Evolutionary conservation across 768 basidiomycete species (phyloP), one percentile per base, ranked within the genome.

Genomic region (Leccinum arenicola): DNA sequence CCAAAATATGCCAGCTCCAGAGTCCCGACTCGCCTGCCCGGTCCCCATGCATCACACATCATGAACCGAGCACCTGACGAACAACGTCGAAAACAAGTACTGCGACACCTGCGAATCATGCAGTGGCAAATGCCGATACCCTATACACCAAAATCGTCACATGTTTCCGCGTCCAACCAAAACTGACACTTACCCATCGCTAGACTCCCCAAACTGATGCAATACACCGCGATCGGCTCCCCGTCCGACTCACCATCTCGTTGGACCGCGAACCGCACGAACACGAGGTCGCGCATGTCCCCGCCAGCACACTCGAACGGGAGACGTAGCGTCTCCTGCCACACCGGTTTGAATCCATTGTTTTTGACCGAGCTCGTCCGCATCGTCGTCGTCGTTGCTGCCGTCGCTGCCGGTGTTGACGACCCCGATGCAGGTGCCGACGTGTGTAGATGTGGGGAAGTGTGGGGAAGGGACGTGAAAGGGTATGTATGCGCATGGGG

Each of bases 61-160:
- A 3, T 73, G 68, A 38, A 93, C 72, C 17, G 80, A 74, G 50
- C 88, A 82, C 56, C 82, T 75, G 21, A 96, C 87, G 67, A 98
- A 97, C 17, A 98, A 78, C n/a, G 95, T 95, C 23, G 95, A 93
- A 74, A 95, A 98, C 52, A 98, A 77, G 68, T 88, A 91, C 68
- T 95, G 93, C 40, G 89, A 88, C 48, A 93, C 84, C 69, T 95
- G 88, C 2, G 83, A 75, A 72, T 98, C 96, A 66, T 94, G 91
- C 36, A 98, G 76, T 0, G 96, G 94, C 6, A 98, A 73, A 73
- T 98, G 91, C 8, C 92, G 86, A 70, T 88, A 98, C 2, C 96
- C 95, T 93, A 49, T 6, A 25, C 19, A 43, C n/a, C 40, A 43
- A 43, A 10, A 4, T 10, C 8, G 6, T 12, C 7, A 40, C 48